Percentiles rank a stretch among this genome's conserved stretches.
Evolutionary conservation across 331 rosid species (phyloP).

Genomic region (Spiraea crenata): DNA sequence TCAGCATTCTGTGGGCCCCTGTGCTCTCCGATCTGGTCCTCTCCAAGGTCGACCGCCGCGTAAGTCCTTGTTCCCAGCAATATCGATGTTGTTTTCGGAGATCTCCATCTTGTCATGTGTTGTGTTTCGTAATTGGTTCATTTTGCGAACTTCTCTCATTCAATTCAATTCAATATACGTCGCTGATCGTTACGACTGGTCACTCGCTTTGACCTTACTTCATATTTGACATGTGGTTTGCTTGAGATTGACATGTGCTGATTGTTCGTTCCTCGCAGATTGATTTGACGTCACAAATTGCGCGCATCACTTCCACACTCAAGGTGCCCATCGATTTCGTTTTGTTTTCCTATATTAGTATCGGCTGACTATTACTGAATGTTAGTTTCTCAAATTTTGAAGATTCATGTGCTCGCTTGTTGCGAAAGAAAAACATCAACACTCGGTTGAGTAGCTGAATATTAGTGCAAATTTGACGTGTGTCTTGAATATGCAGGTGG

Average conservation of each 20-base stretch:
- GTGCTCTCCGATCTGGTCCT: slow-evolving; percentile 83
- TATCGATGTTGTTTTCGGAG: not conserved
- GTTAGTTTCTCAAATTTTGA: not conserved
- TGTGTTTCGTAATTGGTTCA: too few species aligned
- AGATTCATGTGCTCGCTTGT: not conserved
- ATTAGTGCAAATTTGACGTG: not conserved
- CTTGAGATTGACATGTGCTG: not conserved
- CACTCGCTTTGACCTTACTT: not conserved
- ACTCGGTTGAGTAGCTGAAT: not conserved
- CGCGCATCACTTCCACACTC: slow-evolving; percentile 65
- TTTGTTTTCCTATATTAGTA: slow-evolving; percentile 10
- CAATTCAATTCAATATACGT: not conserved
- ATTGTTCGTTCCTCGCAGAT: slow-evolving; percentile 51
- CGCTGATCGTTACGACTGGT: not conserved
- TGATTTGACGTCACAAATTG: slow-evolving; percentile 86
- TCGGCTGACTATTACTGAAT: not conserved
- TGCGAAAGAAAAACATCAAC: not conserved
- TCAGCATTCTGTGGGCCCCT: slow-evolving; percentile 47
- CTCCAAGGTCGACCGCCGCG: slow-evolving; percentile 93
- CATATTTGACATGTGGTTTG: not conserved
- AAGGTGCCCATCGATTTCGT: slow-evolving; percentile 48
- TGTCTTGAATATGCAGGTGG: slow-evolving; percentile 50
- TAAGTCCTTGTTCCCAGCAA: slow-evolving; percentile 42
- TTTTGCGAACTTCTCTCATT: not conserved
- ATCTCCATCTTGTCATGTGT: not conserved